Conservation (phyloP, 2,329 filamentous ascomycete species). For the Ophiosphaerella korrae region DNA sequence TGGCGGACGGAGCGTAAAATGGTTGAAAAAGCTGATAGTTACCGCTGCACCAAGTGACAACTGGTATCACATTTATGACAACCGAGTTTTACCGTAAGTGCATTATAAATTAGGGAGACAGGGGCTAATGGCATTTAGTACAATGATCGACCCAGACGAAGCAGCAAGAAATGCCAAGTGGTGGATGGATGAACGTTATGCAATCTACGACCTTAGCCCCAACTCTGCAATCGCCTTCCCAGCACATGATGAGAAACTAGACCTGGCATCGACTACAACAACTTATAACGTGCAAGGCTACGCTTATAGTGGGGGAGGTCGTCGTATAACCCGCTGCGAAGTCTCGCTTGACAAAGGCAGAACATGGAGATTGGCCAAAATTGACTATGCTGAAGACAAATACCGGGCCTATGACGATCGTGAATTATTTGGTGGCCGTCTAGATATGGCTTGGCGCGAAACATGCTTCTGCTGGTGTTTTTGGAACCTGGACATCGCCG, state of each 20-base stretch:
- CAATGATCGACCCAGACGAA: conserved; percentile 81
- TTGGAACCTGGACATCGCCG: conserved; percentile 74
- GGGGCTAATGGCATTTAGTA: conserved; percentile 49
- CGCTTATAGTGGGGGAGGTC: conserved; percentile 87
- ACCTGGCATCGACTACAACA: conserved; percentile 53
- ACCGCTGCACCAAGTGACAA: conserved; percentile 83
- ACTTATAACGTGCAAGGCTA: conserved; percentile 77
- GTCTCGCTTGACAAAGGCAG: conserved; percentile 82
- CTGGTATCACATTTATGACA: conserved; percentile 96
- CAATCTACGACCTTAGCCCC: conserved; percentile 88
- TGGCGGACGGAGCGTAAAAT: conserved; percentile 90
- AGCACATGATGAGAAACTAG: conserved; percentile 73
- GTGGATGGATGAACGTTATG: conserved; percentile 90
- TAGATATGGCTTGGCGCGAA: conserved; percentile 84
- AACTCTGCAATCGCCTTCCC: conserved; percentile 85
- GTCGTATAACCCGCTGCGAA: conserved; percentile 80
- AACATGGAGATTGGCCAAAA: conserved; percentile 76
- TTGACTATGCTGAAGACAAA: conserved; percentile 83
- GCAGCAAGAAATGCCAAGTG: conserved; percentile 73
- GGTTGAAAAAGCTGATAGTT: conserved; percentile 81
- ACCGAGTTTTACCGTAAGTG: conserved; percentile 75
- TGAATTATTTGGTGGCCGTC: conserved; percentile 72
- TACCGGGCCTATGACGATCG: conserved; percentile 72
- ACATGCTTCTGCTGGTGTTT: conserved; percentile 91
- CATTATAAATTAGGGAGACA: no score